A percentile compares a stretch with the other conserved stretches of the same genome.
Conservation (phyloP, 495 filamentous ascomycete species). For the Xylaria nigripes region DNA sequence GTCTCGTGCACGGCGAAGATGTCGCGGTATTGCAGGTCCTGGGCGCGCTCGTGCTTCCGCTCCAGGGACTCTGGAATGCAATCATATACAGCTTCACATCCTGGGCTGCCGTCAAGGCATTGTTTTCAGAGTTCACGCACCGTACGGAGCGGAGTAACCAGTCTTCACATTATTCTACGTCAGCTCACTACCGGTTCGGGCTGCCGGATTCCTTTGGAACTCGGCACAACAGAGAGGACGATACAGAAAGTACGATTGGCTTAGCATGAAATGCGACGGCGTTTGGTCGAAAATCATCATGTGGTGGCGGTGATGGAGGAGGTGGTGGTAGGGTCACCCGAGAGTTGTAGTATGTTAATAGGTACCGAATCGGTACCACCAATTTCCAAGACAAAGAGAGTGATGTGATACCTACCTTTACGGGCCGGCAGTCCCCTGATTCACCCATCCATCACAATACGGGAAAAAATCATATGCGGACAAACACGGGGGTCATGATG, state of each 20-base stretch:
- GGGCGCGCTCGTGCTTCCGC: slow-evolving; percentile 66
- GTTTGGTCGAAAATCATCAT: slow-evolving; percentile 1
- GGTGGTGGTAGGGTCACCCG: too few relatives aligned
- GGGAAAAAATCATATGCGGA: too few relatives aligned
- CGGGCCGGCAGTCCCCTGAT: too few relatives aligned
- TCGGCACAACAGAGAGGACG: slow-evolving; percentile 13
- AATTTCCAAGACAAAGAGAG: too few relatives aligned
- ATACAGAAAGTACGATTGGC: slow-evolving; percentile 39
- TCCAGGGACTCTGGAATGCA: slow-evolving; percentile 85
- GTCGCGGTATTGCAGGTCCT: slow-evolving; percentile 58
- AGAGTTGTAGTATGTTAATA: too few relatives aligned
- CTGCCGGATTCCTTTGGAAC: slow-evolving; percentile 13
- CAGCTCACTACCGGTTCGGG: slow-evolving; percentile 14
- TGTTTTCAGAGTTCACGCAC: slow-evolving; percentile 20
- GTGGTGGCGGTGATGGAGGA: too few relatives aligned
- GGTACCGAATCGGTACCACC: too few relatives aligned
- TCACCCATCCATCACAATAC: too few relatives aligned
- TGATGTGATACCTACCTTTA: too few relatives aligned
- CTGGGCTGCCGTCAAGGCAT: slow-evolving; percentile 38
- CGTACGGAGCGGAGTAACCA: slow-evolving; percentile 10
- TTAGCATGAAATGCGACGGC: slow-evolving; percentile 16
- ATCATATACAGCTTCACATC: slow-evolving; percentile 68
- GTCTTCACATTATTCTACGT: slow-evolving; percentile 12
- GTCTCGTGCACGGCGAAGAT: slow-evolving; percentile 47
- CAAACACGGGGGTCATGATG: too few relatives aligned